Evolutionary conservation across 2,329 filamentous ascomycete genomes (phyloP).

Genomic region (Metarhizium rileyi): DNA sequence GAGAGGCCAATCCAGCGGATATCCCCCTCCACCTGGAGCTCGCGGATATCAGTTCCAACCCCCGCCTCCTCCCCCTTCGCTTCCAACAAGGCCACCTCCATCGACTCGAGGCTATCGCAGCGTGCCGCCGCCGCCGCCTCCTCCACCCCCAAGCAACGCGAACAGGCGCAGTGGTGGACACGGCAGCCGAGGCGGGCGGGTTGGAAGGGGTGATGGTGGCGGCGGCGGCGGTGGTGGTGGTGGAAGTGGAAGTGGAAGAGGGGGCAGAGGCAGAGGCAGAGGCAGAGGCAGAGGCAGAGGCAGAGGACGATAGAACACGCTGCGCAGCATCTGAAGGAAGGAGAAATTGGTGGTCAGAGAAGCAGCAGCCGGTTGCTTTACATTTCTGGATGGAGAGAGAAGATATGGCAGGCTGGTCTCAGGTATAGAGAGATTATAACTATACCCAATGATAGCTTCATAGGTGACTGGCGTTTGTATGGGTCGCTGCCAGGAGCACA

Average conservation of each 20-base stretch:
- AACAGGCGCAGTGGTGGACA: slow-evolving; percentile 15
- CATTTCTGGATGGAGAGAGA: background rate
- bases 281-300: slow-evolving; percentile 18
- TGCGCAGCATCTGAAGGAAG: background rate
- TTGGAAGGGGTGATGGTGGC: slow-evolving; percentile 17
- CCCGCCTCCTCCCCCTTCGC: slow-evolving; percentile 13
- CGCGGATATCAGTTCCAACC: slow-evolving; percentile 10
- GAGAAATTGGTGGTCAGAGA: background rate
- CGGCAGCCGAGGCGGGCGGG: slow-evolving; percentile 13
- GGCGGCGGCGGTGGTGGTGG: slow-evolving; percentile 10
- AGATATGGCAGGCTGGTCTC: background rate
- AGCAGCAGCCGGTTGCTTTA: background rate
- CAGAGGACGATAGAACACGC: slow-evolving; percentile 7
- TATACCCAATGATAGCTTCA: background rate
- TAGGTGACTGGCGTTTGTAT: slow-evolving; percentile 4
- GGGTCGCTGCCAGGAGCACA: background rate
- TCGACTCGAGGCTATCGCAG: slow-evolving; percentile 16
- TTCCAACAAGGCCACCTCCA: slow-evolving; percentile 21
- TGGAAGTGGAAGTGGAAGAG: background rate
- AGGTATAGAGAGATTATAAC: background rate
- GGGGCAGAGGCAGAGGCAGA: slow-evolving; percentile 9
- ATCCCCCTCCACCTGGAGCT: slow-evolving; percentile 16
- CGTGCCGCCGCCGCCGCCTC: slow-evolving; percentile 18
- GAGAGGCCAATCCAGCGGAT: background rate
- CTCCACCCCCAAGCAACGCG: slow-evolving; percentile 7